Percentiles rank a stretch among this genome's conserved stretches.
phyloP scores from a whole-genome alignment of 1,139 yeast species.

The Sugiyamaella castrensis region DNA sequence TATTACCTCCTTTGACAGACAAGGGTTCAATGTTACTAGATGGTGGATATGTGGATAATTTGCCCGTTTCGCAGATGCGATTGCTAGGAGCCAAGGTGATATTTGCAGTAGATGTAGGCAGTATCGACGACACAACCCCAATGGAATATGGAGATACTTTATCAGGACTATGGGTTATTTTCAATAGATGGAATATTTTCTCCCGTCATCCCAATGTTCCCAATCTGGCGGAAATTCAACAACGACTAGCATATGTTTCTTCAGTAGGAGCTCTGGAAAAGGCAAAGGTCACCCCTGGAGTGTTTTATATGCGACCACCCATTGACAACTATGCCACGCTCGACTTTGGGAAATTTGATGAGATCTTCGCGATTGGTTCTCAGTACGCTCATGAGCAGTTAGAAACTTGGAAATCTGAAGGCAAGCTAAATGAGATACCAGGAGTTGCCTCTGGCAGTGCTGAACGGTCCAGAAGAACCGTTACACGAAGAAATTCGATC shows the following conservation, averaged over 20 bases:
- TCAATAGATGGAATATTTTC: constrained; percentile 89
- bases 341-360: constrained; percentile 90
- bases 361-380: constrained; percentile 77
- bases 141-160: constrained; percentile 91
- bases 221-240: constrained; percentile 90
- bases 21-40: constrained; percentile 91
- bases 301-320: constrained; percentile 90
- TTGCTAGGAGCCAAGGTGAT: constrained; percentile 81
- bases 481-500: constrained; percentile 62
- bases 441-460: constrained; percentile 42
- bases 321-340: constrained; percentile 87
- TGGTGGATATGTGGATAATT: constrained; percentile 93
- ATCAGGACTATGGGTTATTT: constrained; percentile 86
- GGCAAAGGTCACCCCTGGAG: constrained; percentile 83
- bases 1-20: constrained; percentile 76
- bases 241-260: constrained; percentile 90
- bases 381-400: constrained; percentile 65
- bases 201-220: constrained; percentile 87
- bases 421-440: constrained; percentile 61
- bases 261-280: constrained; percentile 88
- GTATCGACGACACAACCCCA: constrained; percentile 87
- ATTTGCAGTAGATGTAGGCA: constrained; percentile 96
- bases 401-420: constrained; percentile 50
- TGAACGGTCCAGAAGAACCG: constrained; percentile 28
- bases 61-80: constrained; percentile 86